These are phyloP conservation scores for Kondoa subrosea DNA, from an alignment of 768 basidiomycete genomes.

Conservation along the genomic window DNA sequence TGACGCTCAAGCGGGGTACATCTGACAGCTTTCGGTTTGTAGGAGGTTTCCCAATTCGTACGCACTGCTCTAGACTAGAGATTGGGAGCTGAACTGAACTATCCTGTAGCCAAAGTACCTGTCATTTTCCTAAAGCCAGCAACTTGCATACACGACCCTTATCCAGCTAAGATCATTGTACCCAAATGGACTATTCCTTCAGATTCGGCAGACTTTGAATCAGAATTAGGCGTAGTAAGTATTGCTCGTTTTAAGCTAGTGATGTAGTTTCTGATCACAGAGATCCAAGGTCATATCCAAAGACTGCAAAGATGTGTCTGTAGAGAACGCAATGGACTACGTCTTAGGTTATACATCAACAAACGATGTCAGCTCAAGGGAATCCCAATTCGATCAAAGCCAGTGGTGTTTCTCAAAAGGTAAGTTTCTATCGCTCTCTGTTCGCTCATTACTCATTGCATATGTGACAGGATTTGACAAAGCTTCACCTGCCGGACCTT, in stretches of 20 bases:
- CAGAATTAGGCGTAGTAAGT: background rate
- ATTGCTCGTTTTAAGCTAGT: background rate
- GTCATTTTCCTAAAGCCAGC: constrained; percentile 2
- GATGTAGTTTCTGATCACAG: background rate
- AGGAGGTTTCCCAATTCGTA: background rate
- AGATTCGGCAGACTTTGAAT: background rate
- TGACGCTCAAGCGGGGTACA: too few relatives aligned
- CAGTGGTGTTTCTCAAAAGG: background rate
- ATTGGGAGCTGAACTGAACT: background rate
- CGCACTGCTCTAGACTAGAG: too few relatives aligned
- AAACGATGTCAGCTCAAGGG: constrained; percentile 1
- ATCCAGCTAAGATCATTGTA: constrained; percentile 6
- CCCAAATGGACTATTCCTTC: constrained; percentile 7
- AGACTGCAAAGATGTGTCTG: constrained; percentile 31
- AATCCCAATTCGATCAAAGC: background rate
- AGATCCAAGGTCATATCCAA: constrained; percentile 29
- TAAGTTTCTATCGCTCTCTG: background rate
- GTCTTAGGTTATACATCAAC: constrained; percentile 29
- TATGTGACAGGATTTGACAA: constrained; percentile 28
- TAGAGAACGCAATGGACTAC: constrained; percentile 33
- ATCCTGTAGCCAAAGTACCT: background rate
- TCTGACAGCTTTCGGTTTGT: background rate
- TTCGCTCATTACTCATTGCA: background rate
- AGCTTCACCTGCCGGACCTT: constrained; percentile 29
- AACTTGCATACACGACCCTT: constrained; percentile 2